Evolutionary conservation across 2,329 filamentous ascomycete genomes (phyloP), one percentile per base, ranked within the genome.

Genomic region (Chrysosporium keratinophilum): DNA sequence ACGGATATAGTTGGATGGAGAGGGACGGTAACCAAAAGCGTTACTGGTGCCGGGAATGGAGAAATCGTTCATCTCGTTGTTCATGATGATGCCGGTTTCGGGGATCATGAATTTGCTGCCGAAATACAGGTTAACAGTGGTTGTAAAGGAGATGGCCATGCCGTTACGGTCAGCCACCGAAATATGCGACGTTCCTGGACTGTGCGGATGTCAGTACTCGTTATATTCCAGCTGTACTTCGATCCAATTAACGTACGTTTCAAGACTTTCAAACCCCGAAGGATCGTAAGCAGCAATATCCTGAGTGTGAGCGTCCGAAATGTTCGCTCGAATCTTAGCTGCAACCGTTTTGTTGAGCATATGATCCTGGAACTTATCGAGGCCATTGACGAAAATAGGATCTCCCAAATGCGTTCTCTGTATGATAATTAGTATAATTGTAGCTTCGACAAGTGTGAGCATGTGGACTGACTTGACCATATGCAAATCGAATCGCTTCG

Each of bases 401-500:
- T 97, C 93, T 3, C 89, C 91, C 0, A 97, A 78, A 28, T 83
- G 77, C n/a, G 82, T 77, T 54, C 89, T 82, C 61, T 85, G 74
- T 3, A 28, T 5, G 15, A 15, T 20, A 42, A 23, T 50, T 39
- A 56, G 56, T 23, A 48, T 12, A 52, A 31, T 1, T 11, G 10
- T 19, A 19, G 2, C n/a, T 4, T 33, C n/a, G 10, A 15, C 33
- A 20, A 12, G 11, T 1, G 17, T 39, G 14, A 11, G 19, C 2
- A n/a, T 10, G 45, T 1, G 2, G 35, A 23, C 23, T 39, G 59
- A 73, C 71, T 65, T 75, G 68, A 37, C 84, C 89, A 65, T 96
- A 97, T 2, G 81, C 89, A 67, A 95, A 97, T 19, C 88, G 80
- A 73, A 95, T 88, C 11, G 89, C 85, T 74, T 97, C 93, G 63